Evolutionary conservation across 257 asterid species (phyloP), one percentile per base, ranked within the genome.

Genomic region (Solanum gandarillasii): DNA sequence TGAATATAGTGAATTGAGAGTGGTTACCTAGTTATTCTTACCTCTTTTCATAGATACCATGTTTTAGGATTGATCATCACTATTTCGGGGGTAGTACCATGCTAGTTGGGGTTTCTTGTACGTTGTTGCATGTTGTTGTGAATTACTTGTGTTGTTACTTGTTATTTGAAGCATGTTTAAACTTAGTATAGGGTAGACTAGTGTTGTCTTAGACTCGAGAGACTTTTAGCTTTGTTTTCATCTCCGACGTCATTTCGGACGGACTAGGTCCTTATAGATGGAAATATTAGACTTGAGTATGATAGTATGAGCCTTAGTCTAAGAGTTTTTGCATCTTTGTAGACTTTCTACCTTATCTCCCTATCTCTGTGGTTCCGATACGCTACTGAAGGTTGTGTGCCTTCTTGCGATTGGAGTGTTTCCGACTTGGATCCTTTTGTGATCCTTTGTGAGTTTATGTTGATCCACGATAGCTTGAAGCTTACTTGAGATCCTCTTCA

Each of bases 281-380:
- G 1, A 3, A 16, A 52, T 6, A 52, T 0, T 3, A 18, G 1
- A 52, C 62, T 52, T 52, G n/a, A 18, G 9, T 18, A 2, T 52
- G 9, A 52, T 52, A 52, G 60, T 52, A 52, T 52, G 21, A 48
- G 3, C 8, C 21, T 48, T 14, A 48, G 58, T 48, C 3, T 48
- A 48, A 16, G 60, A 6, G 9, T 52, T 52, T 52, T 16, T 16
- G 23, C 23, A 52, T 5, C 23, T 6, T 16, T 18, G 9, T 52
- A 7, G 23, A 18, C 9, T 14, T 52, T 52, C 4, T 52, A 0
- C 62, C n/a, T 52, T 52, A 2, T 18, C 62, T 52, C n/a, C 3
- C 1, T 52, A 18, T 16, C 62, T 18, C 1, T 18, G 8, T 1
- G 4, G 23, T 4, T 18, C 1, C 0, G n/a, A 3, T 55, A 1